A percentile compares a stretch with the other conserved stretches of the same genome.
phyloP scores from a whole-genome alignment of 352 stramenopile species.

The Phytopythium vexans region DNA sequence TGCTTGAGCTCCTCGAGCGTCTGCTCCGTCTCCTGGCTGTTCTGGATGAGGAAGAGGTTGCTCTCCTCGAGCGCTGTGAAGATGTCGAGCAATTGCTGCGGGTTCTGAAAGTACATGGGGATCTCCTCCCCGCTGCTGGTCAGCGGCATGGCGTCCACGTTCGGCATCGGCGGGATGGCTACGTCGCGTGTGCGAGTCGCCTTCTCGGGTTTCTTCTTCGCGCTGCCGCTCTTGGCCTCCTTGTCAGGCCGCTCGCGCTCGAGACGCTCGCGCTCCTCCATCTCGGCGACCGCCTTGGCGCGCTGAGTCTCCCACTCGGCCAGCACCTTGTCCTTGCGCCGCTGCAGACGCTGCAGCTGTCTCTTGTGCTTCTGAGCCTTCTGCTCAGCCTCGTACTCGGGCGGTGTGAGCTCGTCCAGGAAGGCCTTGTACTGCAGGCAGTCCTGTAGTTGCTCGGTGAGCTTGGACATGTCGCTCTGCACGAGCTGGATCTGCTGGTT shows the following conservation, averaged over 20 bases:
- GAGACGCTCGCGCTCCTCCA: slow-evolving; percentile 56
- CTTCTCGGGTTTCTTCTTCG: slow-evolving; percentile 59
- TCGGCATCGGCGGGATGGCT: slow-evolving; percentile 56
- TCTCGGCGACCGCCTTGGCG: slow-evolving; percentile 49
- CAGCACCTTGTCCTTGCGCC: slow-evolving; percentile 68
- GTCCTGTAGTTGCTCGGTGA: slow-evolving; percentile 93
- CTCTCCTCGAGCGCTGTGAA: slow-evolving; percentile 93
- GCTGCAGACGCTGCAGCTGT: slow-evolving; percentile 57
- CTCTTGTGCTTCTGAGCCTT: slow-evolving; percentile 62
- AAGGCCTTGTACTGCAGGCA: slow-evolving; percentile 94
- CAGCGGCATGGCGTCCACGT: slow-evolving; percentile 55
- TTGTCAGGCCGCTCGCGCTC: slow-evolving; percentile 67
- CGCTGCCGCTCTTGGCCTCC: slow-evolving; percentile 29
- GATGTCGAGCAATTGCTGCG: slow-evolving; percentile 92
- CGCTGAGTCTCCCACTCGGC: slow-evolving; percentile 65
- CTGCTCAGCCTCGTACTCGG: slow-evolving; percentile 86
- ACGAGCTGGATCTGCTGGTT: slow-evolving; percentile 95
- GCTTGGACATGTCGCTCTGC: slow-evolving; percentile 93
- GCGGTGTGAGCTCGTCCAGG: slow-evolving; percentile 88
- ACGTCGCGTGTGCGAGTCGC: slow-evolving; percentile 34
- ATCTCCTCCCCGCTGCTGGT: slow-evolving; percentile 89
- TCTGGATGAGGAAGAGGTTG: slow-evolving; percentile 96
- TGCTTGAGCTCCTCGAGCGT: slow-evolving; percentile 94
- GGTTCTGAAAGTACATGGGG: slow-evolving; percentile 95
- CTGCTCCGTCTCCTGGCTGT: slow-evolving; percentile 94